phyloP scores from a whole-genome alignment of 495 filamentous ascomycete species.

The Amphirosellinia nigrospora region DNA sequence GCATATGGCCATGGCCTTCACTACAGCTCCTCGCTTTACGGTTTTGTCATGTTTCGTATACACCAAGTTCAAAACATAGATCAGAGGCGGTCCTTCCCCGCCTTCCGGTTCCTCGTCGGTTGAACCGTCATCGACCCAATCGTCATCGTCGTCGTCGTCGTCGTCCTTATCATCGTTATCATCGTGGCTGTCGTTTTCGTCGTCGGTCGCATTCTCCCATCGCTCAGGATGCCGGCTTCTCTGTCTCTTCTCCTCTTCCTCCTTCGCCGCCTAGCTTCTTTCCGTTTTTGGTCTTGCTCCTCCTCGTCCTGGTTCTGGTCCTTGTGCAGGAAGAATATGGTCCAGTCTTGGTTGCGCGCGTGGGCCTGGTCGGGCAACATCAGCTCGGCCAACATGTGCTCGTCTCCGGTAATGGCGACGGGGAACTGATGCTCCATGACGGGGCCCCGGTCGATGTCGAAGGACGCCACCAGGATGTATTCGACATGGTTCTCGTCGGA shows the following conservation, averaged over 20 bases:
- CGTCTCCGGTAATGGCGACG: slow-evolving; percentile 92
- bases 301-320: slow-evolving; percentile 83
- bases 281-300: slow-evolving; percentile 60
- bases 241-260: slow-evolving; percentile 52
- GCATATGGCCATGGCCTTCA: slow-evolving; percentile 99
- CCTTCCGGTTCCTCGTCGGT: slow-evolving; percentile 67
- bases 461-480: slow-evolving; percentile 98
- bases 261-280: slow-evolving; percentile 57
- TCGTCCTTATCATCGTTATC: slow-evolving; percentile 36
- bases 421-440: slow-evolving; percentile 99
- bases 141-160: slow-evolving; percentile 61
- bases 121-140: slow-evolving; percentile 62
- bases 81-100: slow-evolving; percentile 83
- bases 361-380: slow-evolving; percentile 99
- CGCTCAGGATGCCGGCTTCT: slow-evolving; percentile 61
- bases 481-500: slow-evolving; percentile 91
- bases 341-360: slow-evolving; percentile 96
- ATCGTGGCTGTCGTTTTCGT: slow-evolving; percentile 49
- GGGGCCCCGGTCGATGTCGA: slow-evolving; percentile 93
- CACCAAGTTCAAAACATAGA: slow-evolving; percentile 96
- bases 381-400: slow-evolving; percentile 95
- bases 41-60: slow-evolving; percentile 96
- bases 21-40: slow-evolving; percentile 89
- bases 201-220: slow-evolving; percentile 51
- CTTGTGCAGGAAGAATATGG: slow-evolving; percentile 98